A percentile compares a stretch with the other conserved stretches of the same genome.
phyloP scores from a whole-genome alignment of 495 filamentous ascomycete genomes.

The Annulohypoxylon moriforme region DNA sequence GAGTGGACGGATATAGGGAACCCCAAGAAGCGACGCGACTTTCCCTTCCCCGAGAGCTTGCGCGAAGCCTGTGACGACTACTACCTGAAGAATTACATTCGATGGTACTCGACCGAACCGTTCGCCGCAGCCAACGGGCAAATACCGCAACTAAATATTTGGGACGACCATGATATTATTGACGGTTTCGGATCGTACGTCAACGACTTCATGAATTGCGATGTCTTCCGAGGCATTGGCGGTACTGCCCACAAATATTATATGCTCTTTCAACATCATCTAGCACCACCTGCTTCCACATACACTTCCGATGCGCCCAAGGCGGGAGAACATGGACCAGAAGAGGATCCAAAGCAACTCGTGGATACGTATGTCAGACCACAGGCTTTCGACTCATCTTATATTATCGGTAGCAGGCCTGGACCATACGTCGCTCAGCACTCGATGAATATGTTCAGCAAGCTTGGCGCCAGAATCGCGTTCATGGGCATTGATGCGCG shows the following conservation, averaged over 20 bases:
- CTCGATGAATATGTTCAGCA: conserved; percentile 82
- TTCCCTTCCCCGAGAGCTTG: conserved; percentile 78
- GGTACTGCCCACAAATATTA: conserved; percentile 91
- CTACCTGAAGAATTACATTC: conserved; percentile 89
- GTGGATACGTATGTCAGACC: conserved; percentile 74
- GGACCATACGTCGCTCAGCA: conserved; percentile 85
- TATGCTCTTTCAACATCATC: conserved; percentile 93
- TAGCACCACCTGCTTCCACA: conserved; percentile 82
- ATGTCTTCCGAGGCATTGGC: conserved; percentile 91
- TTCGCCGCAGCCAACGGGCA: conserved; percentile 86
- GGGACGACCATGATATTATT: conserved; percentile 94
- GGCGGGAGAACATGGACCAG: conserved; percentile 54
- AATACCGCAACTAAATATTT: conserved; percentile 93
- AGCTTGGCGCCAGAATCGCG: conserved; percentile 84
- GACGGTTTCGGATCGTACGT: conserved; percentile 95
- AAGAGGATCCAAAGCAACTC: conserved; percentile 72
- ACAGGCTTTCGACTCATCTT: conserved; percentile 71
- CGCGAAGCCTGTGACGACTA: conserved; percentile 84
- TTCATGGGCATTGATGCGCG: conserved; percentile 91
- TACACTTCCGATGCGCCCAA: conserved; percentile 71
- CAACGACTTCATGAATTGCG: conserved; percentile 91
- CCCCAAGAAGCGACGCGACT: conserved; percentile 82
- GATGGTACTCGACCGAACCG: conserved; percentile 86
- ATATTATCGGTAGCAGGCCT: conserved; percentile 79
- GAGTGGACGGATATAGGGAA: conserved; percentile 84